These are phyloP conservation scores for Herpetomonas samuelpessoai DNA, from an alignment of 208 protist species.

Conservation along the genomic window DNA sequence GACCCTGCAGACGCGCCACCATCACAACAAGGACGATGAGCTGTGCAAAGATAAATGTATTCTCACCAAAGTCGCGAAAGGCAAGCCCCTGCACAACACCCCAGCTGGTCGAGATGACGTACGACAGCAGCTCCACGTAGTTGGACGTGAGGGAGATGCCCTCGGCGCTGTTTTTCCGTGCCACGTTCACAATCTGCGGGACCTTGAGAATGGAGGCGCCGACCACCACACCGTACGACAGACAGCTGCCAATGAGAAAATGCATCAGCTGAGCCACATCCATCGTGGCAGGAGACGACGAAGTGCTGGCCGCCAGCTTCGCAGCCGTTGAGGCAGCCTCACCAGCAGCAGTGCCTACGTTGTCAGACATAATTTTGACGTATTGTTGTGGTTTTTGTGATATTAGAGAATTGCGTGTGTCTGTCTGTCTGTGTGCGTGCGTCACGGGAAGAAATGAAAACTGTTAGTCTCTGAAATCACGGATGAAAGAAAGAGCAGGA, in stretches of 20 bases:
- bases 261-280: conserved; percentile 30
- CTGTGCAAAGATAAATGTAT: conserved; percentile 73
- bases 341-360: neutral
- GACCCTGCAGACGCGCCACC: conserved; percentile 53
- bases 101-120: conserved; percentile 80
- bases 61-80: conserved; percentile 82
- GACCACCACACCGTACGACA: conserved; percentile 80
- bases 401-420: no score
- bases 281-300: neutral
- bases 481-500: no score
- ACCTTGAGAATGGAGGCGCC: conserved; percentile 81
- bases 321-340: neutral
- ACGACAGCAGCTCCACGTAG: conserved; percentile 69
- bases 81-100: conserved; percentile 57
- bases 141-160: conserved; percentile 69
- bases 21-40: conserved; percentile 60
- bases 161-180: conserved; percentile 39
- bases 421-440: no score
- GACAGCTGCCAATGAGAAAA: conserved; percentile 55
- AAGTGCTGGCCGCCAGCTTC: neutral
- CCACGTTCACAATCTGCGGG: conserved; percentile 82
- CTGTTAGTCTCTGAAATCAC: no score
- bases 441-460: no score
- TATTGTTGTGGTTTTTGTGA: no score
- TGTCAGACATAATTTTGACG: neutral